These are phyloP conservation scores for Fusarium albidum DNA, from an alignment of 2,329 filamentous ascomycete species.

Conservation along the genomic window DNA sequence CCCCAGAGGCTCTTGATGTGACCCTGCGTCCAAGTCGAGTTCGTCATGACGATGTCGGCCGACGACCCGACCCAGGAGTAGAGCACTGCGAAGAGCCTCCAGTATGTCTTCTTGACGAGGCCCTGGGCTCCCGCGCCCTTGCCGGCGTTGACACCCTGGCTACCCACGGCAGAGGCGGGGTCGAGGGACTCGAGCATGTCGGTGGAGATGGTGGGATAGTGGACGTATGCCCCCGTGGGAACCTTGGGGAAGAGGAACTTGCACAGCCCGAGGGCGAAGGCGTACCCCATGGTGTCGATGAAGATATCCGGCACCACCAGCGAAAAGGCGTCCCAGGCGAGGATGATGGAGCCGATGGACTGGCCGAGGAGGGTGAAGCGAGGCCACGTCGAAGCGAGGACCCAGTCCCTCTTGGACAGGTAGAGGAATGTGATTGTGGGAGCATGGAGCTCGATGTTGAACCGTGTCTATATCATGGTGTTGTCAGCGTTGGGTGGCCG, in stretches of 20 bases:
- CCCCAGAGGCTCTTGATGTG: conserved; percentile 87
- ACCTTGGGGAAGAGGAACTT: conserved; percentile 82
- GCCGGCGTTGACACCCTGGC: conserved; percentile 83
- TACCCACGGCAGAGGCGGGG: conserved; percentile 63
- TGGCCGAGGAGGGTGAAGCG: conserved; percentile 95
- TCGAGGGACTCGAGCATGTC: conserved; percentile 93
- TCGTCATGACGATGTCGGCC: conserved; percentile 96
- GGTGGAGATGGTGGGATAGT: conserved; percentile 97
- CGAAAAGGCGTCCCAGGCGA: conserved; percentile 93
- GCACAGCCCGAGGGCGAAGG: conserved; percentile 84
- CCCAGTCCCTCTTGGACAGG: conserved; percentile 85
- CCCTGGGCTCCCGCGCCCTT: conserved; percentile 78
- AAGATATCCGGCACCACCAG: conserved; percentile 93
- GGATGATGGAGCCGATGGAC: conserved; percentile 83
- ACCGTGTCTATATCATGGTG: conserved; percentile 70
- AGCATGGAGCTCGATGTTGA: conserved; percentile 89
- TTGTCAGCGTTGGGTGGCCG: conserved; percentile 22
- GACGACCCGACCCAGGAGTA: conserved; percentile 86
- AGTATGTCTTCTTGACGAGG: conserved; percentile 79
- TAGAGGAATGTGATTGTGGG: conserved; percentile 90
- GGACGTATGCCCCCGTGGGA: conserved; percentile 91
- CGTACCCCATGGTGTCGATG: conserved; percentile 98
- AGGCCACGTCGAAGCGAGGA: conserved; percentile 87
- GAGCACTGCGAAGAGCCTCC: conserved; percentile 81
- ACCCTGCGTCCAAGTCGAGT: conserved; percentile 90